Evolutionary conservation across 768 basidiomycete genomes (phyloP), one percentile per base, ranked within the genome.

Genomic region (Pholiota microspora): DNA sequence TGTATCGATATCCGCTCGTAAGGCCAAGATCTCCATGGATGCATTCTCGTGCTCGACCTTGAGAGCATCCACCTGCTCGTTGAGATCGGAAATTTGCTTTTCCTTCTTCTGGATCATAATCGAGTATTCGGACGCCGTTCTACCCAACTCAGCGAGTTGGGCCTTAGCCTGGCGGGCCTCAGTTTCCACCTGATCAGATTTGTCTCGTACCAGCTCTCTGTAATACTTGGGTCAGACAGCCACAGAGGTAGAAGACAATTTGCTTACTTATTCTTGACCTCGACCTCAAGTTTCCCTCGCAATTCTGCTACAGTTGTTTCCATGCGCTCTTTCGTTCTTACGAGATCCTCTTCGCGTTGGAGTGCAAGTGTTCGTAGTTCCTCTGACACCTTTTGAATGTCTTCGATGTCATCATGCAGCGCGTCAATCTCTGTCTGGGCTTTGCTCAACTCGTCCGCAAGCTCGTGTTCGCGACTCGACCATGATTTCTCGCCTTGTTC

Each of bases 331-430:
- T 86, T 92, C 0, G 85, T 72, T 45, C 91, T 77, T 10, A 72
- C 63, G 51, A 93, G 70, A 59, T 94, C 92, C 63, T 95, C 89
- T 56, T 93, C 89, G n/a, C 87, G 85, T 59, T 90, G 83, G 24
- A 77, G 62, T 2, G 88, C 79, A 46, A 88, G 71, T 54, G 80
- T 83, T 66, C 84, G 80, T 28, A 92, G 75, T 49, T 93, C 89
- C 48, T 88, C 87, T 8, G 82, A 76, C 42, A 82, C 70, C 62
- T 83, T 85, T 58, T 80, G 79, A 7, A 93, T 71, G 31, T 84
- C 81, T 21, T 86, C 82, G 53, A 83, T 76, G 54, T 86, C 83
- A 7, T 62, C 72, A 31, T 80, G 79, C 28, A 92, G 69, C 5
- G 72, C 73, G 12, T 85, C 80, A 50, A 88, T 78, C 45, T 84